Base-by-base conservation (phyloP, 108 stramenopile genomes). In the Pelagomonas calceolata region DNA sequence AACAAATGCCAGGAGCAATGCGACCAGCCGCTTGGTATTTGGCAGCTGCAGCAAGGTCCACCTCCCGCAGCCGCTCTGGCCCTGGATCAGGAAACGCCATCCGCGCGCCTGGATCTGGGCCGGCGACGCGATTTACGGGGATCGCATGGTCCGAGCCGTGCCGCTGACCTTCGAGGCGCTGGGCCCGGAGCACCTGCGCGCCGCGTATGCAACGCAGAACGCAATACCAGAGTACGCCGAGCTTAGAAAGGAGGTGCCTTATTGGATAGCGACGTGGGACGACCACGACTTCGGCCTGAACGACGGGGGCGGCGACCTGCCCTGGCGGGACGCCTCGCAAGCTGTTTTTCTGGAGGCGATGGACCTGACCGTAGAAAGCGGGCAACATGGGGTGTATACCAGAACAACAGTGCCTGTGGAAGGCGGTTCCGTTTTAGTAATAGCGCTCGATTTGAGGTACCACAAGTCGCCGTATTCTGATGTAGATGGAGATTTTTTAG, bases 211-310 rank as follows among this genome's bases (percentile, higher is more conserved):
- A 3, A 33, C 21, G 16, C 63, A 64, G 30, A 35, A 65, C 4
- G 68, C 35, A 7, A 32, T 34, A 36, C 68, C 69, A 1, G 66
- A 63, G 0, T 74, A 70, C 69, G 30, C 36, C 17, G 36, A 29
- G 30, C 34, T 74, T 1, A 34, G 67, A 32, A 43, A 12, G 12
- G 39, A 43, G 9, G 29, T 60, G 21, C 29, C 60, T 0, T 67
- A 60, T 30, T 63, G 64, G 31, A 10, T 65, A 30, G 73, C 65
- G 30, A 68, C 66, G 35, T 74, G 73, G 73, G 73, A 74, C 34
- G 73, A 74, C 36, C 73, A 74, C 69, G 73, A 74, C 63, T 74
- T 36, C 32, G 73, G 73, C 35, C 33, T 74, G 7, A 74, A 74
- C 68, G 69, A 74, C 33, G 67, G 35, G 4, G 73, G 34, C 21